Evolutionary conservation across 2,329 filamentous ascomycete species (phyloP), one percentile per base, ranked within the genome.

Genomic region (Akanthomyces uredinophilus): DNA sequence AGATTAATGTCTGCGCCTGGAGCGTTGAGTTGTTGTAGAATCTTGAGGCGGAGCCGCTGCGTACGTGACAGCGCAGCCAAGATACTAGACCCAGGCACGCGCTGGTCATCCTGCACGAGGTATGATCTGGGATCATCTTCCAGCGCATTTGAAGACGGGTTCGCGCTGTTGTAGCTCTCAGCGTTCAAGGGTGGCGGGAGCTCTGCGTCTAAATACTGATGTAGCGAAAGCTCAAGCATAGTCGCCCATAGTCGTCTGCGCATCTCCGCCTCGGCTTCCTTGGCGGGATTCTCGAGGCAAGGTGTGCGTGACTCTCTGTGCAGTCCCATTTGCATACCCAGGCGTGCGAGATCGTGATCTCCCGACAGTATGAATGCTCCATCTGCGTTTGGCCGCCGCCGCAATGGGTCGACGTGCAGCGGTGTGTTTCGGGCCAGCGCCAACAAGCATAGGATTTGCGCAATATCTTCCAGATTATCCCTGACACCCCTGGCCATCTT

Each of bases 291-390:
- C 18, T 70, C 73, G 10, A 75, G 71, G 4, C 79, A 72, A 56
- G 71, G 68, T n/a, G 72, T 72, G 0, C 66, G 64, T 0, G 81
- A 80, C 63, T 83, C 81, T 5, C 78, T 75, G 66, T 83, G 79
- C 11, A 83, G 70, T 4, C 81, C 81, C 74, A 83, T 81, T 49
- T 74, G 74, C 60, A 83, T 76, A n/a, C 79, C 81, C 2, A 73
- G 75, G 11, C 80, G 74, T 16, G 64, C 64, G n/a, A 65, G 60
- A 18, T 64, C 64, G 16, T 65, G 59, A 14, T 64, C 59, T 14
- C 62, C 59, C 11, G 58, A 43, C 13, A 64, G 54, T 37, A 54
- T 55, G 14, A 60, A 37, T 14, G 60, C 41, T 11, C 62, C 59
- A 24, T 52, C 27, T 8, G 11, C 37, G 11, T 29, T 37, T 5